Evolutionary conservation across 495 filamentous ascomycete genomes (phyloP).

Genomic region (Chaetomium fimeti): DNA sequence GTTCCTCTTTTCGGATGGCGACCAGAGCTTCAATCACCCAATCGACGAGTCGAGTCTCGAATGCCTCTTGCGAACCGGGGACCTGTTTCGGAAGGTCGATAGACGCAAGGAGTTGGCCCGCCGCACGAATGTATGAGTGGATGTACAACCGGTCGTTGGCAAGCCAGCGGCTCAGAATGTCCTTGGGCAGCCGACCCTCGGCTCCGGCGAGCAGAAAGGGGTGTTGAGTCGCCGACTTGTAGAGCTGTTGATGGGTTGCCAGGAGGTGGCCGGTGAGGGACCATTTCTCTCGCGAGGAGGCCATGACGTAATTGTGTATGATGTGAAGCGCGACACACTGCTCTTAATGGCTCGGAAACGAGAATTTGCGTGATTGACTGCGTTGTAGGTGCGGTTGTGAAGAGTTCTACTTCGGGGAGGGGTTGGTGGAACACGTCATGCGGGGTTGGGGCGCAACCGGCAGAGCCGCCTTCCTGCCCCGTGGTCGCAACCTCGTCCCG

Average conservation of each 20-base stretch:
- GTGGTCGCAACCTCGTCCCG: too few relatives aligned
- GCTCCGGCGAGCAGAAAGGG: conserved; percentile 69
- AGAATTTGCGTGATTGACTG: background rate
- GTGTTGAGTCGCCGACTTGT: conserved; percentile 59
- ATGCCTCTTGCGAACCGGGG: conserved; percentile 31
- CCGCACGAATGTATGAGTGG: conserved; percentile 65
- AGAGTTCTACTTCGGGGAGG: too few relatives aligned
- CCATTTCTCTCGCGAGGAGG: conserved; percentile 16
- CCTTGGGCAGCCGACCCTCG: conserved; percentile 57
- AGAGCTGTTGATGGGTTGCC: conserved; percentile 39
- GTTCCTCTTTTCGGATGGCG: conserved; percentile 65
- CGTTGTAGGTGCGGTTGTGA: too few relatives aligned
- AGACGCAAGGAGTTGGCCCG: conserved; percentile 63
- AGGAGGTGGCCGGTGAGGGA: conserved; percentile 56
- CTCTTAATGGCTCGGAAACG: background rate
- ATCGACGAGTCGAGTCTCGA: conserved; percentile 53
- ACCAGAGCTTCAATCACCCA: conserved; percentile 61
- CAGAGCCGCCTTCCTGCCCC: too few relatives aligned
- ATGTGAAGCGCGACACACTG: background rate
- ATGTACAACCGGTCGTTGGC: conserved; percentile 74
- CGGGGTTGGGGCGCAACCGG: too few relatives aligned
- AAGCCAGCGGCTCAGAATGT: conserved; percentile 64
- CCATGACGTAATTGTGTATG: conserved; percentile 15
- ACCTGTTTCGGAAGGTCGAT: conserved; percentile 54
- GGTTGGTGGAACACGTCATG: too few relatives aligned